These are phyloP conservation scores for Berberis thunbergii DNA, from an alignment of 164 flowering plant genomes.

Conservation along the genomic window DNA sequence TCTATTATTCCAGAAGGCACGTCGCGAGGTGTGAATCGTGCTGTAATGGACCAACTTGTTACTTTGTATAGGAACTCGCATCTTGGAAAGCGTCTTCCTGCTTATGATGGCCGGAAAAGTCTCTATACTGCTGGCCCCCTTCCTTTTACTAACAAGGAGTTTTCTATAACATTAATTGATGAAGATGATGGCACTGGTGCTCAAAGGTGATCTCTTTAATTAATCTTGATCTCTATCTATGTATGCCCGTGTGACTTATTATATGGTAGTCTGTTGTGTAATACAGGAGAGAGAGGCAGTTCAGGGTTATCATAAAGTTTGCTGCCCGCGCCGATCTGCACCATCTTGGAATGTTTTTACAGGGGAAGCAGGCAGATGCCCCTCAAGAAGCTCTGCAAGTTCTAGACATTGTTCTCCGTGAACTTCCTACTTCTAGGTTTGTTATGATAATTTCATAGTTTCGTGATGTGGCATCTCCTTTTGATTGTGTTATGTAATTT, in stretches of 20 bases:
- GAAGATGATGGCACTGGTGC: slow-evolving; percentile 78
- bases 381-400: slow-evolving; percentile 99
- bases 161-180: slow-evolving; percentile 59
- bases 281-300: slow-evolving; percentile 68
- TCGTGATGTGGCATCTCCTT: no score
- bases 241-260: not conserved
- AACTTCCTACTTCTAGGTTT: slow-evolving; percentile 68
- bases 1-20: slow-evolving; percentile 77
- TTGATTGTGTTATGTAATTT: not conserved
- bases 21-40: slow-evolving; percentile 73
- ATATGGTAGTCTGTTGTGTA: not conserved
- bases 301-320: slow-evolving; percentile 71
- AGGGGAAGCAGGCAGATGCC: slow-evolving; percentile 87
- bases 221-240: not conserved
- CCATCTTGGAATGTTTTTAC: slow-evolving; percentile 73
- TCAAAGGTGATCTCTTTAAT: slow-evolving; percentile 28
- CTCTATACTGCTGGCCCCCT: slow-evolving; percentile 90
- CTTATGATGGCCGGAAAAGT: slow-evolving; percentile 95
- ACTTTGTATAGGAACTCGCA: slow-evolving; percentile 54
- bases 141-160: slow-evolving; percentile 69
- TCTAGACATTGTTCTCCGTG: slow-evolving; percentile 92
- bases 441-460: no score
- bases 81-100: slow-evolving; percentile 78
- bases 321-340: slow-evolving; percentile 93
- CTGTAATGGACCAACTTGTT: slow-evolving; percentile 69